Percentiles rank a stretch among this genome's conserved stretches.
These are phyloP conservation scores for Tylopilus sp. DNA, from an alignment of 768 basidiomycete species.

Conservation along the genomic window DNA sequence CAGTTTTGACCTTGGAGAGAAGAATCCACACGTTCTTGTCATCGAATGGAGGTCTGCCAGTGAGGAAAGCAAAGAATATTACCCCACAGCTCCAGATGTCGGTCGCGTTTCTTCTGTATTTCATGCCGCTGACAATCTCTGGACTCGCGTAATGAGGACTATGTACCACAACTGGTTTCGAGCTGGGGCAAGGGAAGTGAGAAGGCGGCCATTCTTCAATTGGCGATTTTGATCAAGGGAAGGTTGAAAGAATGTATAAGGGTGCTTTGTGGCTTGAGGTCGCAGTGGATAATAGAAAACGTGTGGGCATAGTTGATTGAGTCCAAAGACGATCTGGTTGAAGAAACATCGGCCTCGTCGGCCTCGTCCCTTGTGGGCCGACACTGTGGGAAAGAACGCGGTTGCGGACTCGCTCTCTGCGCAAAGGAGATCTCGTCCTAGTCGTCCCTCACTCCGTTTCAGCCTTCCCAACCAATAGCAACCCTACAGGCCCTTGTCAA, in stretches of 20 bases:
- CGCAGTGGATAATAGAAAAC: constrained; percentile 96
- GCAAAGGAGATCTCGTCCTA: constrained; percentile 72
- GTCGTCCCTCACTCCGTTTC: neutral
- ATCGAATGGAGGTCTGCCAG: constrained; percentile 90
- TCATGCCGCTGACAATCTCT: constrained; percentile 89
- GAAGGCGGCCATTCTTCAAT: constrained; percentile 98
- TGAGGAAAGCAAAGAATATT: constrained; percentile 85
- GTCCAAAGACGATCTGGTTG: constrained; percentile 91
- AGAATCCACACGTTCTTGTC: constrained; percentile 80
- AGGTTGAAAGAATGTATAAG: constrained; percentile 80
- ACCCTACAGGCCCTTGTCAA: constrained; percentile 94
- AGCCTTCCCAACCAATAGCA: constrained; percentile 83
- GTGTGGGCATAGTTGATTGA: constrained; percentile 99
- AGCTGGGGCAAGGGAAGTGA: constrained; percentile 80
- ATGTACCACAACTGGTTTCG: constrained; percentile 94
- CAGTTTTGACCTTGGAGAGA: constrained; percentile 81
- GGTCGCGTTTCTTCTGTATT: constrained; percentile 84
- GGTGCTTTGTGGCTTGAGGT: constrained; percentile 97
- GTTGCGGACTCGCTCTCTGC: constrained; percentile 71
- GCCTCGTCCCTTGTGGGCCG: constrained; percentile 70
- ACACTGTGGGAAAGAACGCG: constrained; percentile 57
- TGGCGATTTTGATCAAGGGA: constrained; percentile 90
- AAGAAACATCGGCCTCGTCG: constrained; percentile 87
- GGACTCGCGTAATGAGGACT: constrained; percentile 97
- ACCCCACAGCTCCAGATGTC: constrained; percentile 98